Evolutionary conservation across 2,329 filamentous ascomycete genomes (phyloP), one percentile per base, ranked within the genome.

Genomic region (Fusarium anguioides): DNA sequence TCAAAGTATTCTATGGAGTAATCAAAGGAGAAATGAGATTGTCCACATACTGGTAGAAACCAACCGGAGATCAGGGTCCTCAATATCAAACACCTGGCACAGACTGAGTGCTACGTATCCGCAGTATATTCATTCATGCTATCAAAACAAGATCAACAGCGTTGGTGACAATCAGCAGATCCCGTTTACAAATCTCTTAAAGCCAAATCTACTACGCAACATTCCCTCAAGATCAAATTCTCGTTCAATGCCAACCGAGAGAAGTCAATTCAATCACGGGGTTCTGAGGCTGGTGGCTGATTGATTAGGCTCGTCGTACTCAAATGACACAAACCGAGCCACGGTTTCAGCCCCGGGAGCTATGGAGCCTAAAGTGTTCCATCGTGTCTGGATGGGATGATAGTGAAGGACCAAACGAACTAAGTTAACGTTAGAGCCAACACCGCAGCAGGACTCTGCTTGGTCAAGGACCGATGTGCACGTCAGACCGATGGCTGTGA

Each of bases 301-400:
- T 53, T 36, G 35, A 47, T 59, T 72, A 64, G 67, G 60, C 44
- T 67, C 53, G 62, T 66, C 60, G 42, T 60, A 55, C 47, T 57
- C 60, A 59, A 57, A 69, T 66, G 64, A 65, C 51, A 68, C 50
- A 63, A 49, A 60, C 68, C 60, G 64, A 73, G 68, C 71, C 68
- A 70, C 57, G 66, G 68, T 72, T 71, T 73, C 71, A 72, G 65
- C 59, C 66, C 57, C 59, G 54, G n/a, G 64, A 47, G 60, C 67
- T 60, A 70, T 63, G 70, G 57, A 68, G 45, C 51, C 53, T 36
- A 36, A 33, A 31, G 23, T 46, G 66, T 60, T 58, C 55, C 60
- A 59, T 72, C 60, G 46, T 42, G 36, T 49, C 39, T 45, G 26
- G 44, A 54, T 35, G 36, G 27, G 58, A 55, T 62, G 48, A 39